Evolutionary conservation across 2,329 filamentous ascomycete species (phyloP).

Genomic region (Aureobasidium sp.): DNA sequence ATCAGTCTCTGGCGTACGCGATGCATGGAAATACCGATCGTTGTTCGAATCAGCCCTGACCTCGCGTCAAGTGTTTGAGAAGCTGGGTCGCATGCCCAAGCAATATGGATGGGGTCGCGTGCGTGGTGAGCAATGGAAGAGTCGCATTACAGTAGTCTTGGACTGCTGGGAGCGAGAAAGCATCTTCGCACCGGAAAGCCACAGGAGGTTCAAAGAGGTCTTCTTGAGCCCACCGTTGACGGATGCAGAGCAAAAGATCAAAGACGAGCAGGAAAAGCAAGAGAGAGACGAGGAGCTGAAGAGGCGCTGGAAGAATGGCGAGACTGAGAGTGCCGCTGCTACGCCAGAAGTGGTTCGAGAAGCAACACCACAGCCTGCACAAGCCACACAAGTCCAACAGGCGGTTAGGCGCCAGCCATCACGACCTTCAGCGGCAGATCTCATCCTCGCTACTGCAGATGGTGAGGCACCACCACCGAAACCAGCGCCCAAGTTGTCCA

Average conservation of each 20-base stretch:
- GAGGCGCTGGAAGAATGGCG: conserved; percentile 37
- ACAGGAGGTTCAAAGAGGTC: conserved; percentile 58
- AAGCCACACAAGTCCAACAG: conserved; percentile 25
- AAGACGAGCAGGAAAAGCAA: conserved; percentile 31
- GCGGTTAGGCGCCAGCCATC: conserved; percentile 30
- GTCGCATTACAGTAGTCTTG: conserved; percentile 61
- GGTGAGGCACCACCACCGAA: conserved; percentile 6
- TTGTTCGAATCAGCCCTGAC: conserved; percentile 68
- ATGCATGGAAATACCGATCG: conserved; percentile 78
- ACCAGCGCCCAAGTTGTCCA: conserved; percentile 18
- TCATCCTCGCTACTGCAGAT: conserved; percentile 10
- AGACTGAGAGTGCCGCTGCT: conserved; percentile 21
- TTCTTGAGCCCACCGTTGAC: conserved; percentile 63
- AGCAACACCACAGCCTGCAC: conserved; percentile 6
- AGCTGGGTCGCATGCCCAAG: conserved; percentile 64
- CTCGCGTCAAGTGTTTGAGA: conserved; percentile 61
- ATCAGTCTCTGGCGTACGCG: conserved; percentile 64
- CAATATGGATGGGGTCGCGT: conserved; percentile 70
- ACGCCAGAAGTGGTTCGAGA: conserved; percentile 17
- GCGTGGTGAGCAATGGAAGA: conserved; percentile 75
- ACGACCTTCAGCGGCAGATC: conserved; percentile 18
- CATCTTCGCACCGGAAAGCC: conserved; percentile 63
- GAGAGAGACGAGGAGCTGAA: conserved; percentile 36
- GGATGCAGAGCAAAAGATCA: conserved; percentile 29
- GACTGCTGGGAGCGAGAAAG: conserved; percentile 58